These are phyloP conservation scores for Paxillus involutus DNA, from an alignment of 768 basidiomycete genomes.

Conservation along the genomic window DNA sequence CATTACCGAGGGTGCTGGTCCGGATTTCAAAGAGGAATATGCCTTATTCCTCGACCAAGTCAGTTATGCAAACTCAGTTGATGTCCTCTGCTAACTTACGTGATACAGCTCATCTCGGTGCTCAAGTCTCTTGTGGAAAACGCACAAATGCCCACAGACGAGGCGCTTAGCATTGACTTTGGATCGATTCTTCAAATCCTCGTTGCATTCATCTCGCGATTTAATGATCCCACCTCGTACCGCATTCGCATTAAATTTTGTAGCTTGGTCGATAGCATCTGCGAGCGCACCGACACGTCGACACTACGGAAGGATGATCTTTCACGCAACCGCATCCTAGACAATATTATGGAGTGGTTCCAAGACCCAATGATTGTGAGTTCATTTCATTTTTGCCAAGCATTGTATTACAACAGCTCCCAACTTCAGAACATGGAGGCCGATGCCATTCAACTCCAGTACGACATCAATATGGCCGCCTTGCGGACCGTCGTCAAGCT, in stretches of 20 bases:
- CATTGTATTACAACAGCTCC: neutral
- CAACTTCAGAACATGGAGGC: conserved; percentile 35
- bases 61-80: conserved; percentile 3
- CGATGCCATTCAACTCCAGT: conserved; percentile 39
- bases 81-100: conserved; percentile 10
- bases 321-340: conserved; percentile 69
- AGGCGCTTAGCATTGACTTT: conserved; percentile 63
- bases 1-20: conserved; percentile 46
- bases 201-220: conserved; percentile 64
- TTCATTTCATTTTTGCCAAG: conserved; percentile 4
- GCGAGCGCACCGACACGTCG: conserved; percentile 59
- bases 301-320: conserved; percentile 65
- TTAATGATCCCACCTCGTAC: conserved; percentile 49
- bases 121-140: conserved; percentile 81
- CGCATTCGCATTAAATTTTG: conserved; percentile 80
- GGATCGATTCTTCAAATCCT: conserved; percentile 57
- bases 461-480: conserved; percentile 73
- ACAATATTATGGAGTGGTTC: conserved; percentile 81
- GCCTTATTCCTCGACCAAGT: conserved; percentile 76
- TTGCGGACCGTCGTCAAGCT: conserved; percentile 75
- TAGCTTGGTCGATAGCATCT: conserved; percentile 64
- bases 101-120: conserved; percentile 64
- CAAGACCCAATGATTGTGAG: conserved; percentile 52
- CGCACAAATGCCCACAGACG: conserved; percentile 53
- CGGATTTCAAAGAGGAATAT: conserved; percentile 39